Conservation (phyloP, 2,329 filamentous ascomycete genomes). For the Hypoxylon sp. region DNA sequence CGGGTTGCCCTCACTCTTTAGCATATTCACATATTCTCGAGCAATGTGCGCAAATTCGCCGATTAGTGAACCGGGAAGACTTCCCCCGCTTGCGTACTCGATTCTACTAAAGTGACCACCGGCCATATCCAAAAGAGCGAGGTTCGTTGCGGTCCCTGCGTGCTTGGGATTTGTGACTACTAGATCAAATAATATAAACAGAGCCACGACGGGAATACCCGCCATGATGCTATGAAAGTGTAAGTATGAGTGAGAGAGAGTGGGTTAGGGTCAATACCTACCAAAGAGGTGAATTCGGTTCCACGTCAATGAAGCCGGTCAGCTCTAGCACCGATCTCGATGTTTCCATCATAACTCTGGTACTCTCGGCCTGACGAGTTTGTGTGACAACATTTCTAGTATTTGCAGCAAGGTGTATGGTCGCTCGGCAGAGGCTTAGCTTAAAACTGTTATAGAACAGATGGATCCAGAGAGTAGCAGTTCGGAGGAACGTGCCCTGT, state of each 20-base stretch:
- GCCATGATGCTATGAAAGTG: conserved; percentile 19
- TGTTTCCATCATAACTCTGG: conserved; percentile 36
- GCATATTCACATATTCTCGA: conserved; percentile 49
- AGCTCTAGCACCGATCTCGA: conserved; percentile 44
- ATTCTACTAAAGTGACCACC: conserved; percentile 54
- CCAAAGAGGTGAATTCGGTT: conserved; percentile 45
- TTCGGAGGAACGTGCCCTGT: conserved; percentile 14
- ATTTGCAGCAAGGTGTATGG: conserved; percentile 33
- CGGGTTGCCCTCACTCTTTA: conserved; percentile 18
- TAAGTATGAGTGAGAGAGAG: background rate
- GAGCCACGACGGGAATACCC: conserved; percentile 30
- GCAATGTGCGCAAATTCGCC: conserved; percentile 54
- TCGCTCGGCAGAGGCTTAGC: conserved; percentile 42
- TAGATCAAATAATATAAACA: conserved; percentile 33
- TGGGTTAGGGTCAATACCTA: conserved; percentile 8
- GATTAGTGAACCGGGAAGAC: conserved; percentile 49
- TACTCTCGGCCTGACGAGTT: conserved; percentile 25
- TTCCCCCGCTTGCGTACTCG: conserved; percentile 50
- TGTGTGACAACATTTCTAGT: conserved; percentile 13
- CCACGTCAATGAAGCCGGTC: conserved; percentile 43
- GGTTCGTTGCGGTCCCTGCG: conserved; percentile 42
- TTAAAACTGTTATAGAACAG: conserved; percentile 44
- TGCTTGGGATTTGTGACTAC: conserved; percentile 33
- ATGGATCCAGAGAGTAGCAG: conserved; percentile 33
- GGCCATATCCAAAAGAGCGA: conserved; percentile 52